Conservation (phyloP, 2,329 filamentous ascomycete genomes). For the Cytospora piceae region DNA sequence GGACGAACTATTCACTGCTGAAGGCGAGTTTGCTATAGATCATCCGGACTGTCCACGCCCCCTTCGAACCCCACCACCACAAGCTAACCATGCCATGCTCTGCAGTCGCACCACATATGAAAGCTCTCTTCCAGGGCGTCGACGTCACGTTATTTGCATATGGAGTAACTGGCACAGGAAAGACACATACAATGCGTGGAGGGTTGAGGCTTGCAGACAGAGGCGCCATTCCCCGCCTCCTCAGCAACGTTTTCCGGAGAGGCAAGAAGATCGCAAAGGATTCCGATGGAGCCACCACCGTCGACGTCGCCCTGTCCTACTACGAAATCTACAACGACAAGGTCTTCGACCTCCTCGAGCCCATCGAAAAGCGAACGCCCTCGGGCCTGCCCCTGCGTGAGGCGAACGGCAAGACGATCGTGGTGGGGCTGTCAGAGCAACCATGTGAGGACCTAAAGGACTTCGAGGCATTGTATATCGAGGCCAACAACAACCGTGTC, state of each 20-base stretch:
- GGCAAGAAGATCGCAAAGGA: slow-evolving; percentile 87
- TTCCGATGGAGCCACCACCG: slow-evolving; percentile 67
- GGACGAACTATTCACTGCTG: slow-evolving; percentile 84
- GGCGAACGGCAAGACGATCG: slow-evolving; percentile 83
- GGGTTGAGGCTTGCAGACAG: slow-evolving; percentile 84
- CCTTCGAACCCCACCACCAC: background rate
- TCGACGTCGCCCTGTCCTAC: slow-evolving; percentile 81
- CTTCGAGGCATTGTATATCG: slow-evolving; percentile 87
- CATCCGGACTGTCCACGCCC: background rate
- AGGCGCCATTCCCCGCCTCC: slow-evolving; percentile 82
- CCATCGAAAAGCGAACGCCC: slow-evolving; percentile 82
- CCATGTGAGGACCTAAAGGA: slow-evolving; percentile 84
- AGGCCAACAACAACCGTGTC: slow-evolving; percentile 87
- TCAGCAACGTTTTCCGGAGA: slow-evolving; percentile 84
- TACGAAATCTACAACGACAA: slow-evolving; percentile 98
- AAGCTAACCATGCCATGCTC: slow-evolving; percentile 31
- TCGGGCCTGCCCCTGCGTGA: slow-evolving; percentile 82
- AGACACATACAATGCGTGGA: slow-evolving; percentile 95
- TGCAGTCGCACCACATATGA: slow-evolving; percentile 83
- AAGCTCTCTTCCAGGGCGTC: slow-evolving; percentile 87
- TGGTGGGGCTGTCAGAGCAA: slow-evolving; percentile 83
- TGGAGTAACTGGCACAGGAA: slow-evolving; percentile 89
- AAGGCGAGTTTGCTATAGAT: slow-evolving; percentile 65
- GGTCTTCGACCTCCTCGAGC: slow-evolving; percentile 87
- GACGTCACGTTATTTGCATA: slow-evolving; percentile 92